phyloP scores from a whole-genome alignment of 2,329 filamentous ascomycete genomes.

The Xylaria hypoxylon region DNA sequence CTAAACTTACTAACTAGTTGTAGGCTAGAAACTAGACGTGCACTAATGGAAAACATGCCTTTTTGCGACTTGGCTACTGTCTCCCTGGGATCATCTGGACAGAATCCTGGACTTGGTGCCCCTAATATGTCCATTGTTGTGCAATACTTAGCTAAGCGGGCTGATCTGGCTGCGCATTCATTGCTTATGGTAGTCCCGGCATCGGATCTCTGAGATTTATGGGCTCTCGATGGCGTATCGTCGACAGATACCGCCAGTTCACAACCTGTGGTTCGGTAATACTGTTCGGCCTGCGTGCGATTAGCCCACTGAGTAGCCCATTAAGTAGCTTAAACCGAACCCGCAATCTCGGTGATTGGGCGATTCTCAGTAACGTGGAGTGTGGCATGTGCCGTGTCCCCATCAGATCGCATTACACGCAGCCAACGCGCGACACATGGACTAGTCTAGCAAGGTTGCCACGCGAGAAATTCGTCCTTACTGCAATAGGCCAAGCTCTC shows the following conservation, averaged over 20 bases:
- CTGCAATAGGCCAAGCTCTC: neutral
- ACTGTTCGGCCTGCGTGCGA: no score
- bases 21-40: no score
- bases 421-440: slow-evolving; percentile 8
- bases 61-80: no score
- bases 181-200: neutral
- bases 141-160: no score
- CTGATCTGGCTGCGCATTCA: neutral
- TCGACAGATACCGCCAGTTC: slow-evolving; percentile 12
- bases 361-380: neutral
- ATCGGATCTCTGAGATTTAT: neutral
- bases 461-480: neutral
- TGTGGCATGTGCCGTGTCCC: no score
- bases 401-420: neutral
- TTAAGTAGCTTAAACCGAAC: no score
- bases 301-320: no score
- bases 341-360: neutral
- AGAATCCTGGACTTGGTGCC: no score
- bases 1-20: no score
- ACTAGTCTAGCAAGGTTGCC: slow-evolving; percentile 14
- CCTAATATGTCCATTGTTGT: no score
- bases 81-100: no score
- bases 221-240: neutral
- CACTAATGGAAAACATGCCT: no score
- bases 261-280: neutral